phyloP scores from a whole-genome alignment of 1,284 basidiomycete species.

The Violaceomyces palustris region DNA sequence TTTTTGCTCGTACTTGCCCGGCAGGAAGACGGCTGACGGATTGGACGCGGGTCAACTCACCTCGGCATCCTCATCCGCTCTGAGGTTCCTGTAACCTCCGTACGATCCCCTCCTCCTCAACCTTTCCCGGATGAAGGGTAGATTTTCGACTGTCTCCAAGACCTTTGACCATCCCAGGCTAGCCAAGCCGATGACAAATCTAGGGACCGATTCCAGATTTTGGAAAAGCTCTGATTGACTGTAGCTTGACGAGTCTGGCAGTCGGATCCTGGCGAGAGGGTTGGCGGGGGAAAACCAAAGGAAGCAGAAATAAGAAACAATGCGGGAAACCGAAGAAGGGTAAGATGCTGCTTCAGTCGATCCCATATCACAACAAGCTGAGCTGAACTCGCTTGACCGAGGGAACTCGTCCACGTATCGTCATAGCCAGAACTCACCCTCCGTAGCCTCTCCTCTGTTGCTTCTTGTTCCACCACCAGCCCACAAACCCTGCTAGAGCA shows the following conservation, averaged over 20 bases:
- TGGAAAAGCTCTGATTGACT: slow-evolving; percentile 65
- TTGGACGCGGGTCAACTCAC: slow-evolving; percentile 4
- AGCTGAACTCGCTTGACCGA: slow-evolving; percentile 22
- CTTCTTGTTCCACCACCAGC: slow-evolving; percentile 58
- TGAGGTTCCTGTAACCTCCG: slow-evolving; percentile 43
- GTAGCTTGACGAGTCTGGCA: slow-evolving; percentile 40
- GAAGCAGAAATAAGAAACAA: too few relatives aligned
- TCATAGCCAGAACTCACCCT: slow-evolving; percentile 54
- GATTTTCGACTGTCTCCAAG: slow-evolving; percentile 18
- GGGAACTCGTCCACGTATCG: slow-evolving; percentile 72
- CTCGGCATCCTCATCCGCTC: slow-evolving; percentile 47
- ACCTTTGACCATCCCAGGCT: slow-evolving; percentile 19
- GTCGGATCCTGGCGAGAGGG: slow-evolving; percentile 18
- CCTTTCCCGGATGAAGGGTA: slow-evolving; percentile 26
- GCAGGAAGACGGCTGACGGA: too few relatives aligned
- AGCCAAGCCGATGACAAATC: slow-evolving; percentile 23
- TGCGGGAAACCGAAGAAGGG: too few relatives aligned
- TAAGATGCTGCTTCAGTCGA: slow-evolving; percentile 3
- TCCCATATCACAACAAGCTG: slow-evolving; percentile 16
- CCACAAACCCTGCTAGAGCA: slow-evolving; percentile 27
- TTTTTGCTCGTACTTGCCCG: too few relatives aligned
- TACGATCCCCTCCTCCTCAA: slow-evolving; percentile 22
- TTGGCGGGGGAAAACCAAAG: too few relatives aligned
- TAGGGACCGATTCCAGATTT: slow-evolving; percentile 49
- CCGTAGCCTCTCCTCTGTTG: slow-evolving; percentile 53